These are phyloP conservation scores for Xylaria longipes DNA, from an alignment of 495 filamentous ascomycete genomes.

Conservation along the genomic window DNA sequence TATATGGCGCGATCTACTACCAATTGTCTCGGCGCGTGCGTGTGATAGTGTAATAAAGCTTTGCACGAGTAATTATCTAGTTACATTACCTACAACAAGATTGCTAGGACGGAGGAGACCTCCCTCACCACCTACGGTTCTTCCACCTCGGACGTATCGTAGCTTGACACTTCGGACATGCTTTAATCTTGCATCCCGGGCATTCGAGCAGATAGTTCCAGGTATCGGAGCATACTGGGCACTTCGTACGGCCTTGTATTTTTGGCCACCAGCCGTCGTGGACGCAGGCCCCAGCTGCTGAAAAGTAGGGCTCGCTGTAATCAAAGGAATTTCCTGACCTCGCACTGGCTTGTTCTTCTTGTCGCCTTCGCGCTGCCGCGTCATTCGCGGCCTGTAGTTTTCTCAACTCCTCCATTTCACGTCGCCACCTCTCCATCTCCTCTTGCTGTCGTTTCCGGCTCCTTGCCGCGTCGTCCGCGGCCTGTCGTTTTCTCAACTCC, in stretches of 20 bases:
- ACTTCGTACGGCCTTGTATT: slow-evolving; percentile 31
- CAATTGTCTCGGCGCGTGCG: too few species aligned
- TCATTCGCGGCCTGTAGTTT: neutral
- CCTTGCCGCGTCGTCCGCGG: too few species aligned
- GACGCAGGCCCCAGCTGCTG: slow-evolving; percentile 21
- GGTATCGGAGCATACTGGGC: slow-evolving; percentile 31
- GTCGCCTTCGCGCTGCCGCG: neutral
- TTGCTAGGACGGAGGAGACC: neutral
- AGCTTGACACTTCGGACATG: slow-evolving; percentile 38
- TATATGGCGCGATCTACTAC: too few species aligned
- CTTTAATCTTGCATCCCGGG: slow-evolving; percentile 37
- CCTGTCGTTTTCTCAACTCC: too few species aligned
- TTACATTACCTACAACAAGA: too few species aligned
- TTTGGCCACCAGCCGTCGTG: slow-evolving; percentile 42
- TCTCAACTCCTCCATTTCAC: slow-evolving; percentile 24
- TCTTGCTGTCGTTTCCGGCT: neutral
- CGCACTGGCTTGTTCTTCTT: neutral
- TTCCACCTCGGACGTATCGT: slow-evolving; percentile 30
- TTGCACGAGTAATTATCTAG: too few species aligned
- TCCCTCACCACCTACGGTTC: slow-evolving; percentile 22
- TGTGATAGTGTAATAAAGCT: too few species aligned
- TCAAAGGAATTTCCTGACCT: neutral
- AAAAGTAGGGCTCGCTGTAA: slow-evolving; percentile 6
- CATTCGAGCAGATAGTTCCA: slow-evolving; percentile 42
- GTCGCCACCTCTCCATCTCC: slow-evolving; percentile 1